Base-by-base conservation (phyloP, 2,329 filamentous ascomycete genomes). In the Paecilomyces fulvus region DNA sequence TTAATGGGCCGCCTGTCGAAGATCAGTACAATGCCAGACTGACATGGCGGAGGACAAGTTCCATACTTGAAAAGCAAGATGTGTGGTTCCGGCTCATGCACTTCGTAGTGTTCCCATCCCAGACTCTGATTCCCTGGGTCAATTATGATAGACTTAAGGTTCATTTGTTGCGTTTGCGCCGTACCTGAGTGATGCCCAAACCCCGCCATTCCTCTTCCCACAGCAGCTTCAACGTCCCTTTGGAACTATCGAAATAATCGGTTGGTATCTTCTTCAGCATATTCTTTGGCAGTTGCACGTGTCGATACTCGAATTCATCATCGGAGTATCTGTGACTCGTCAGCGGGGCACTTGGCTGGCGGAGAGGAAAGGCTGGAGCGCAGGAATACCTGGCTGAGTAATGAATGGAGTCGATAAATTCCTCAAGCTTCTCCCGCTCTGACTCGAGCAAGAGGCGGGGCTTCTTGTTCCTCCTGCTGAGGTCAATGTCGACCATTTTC, bases 191-290 rank as follows among this genome's bases (percentile, higher is more conserved):
- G 71, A 99, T 99, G 53, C 94, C 94, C 69, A 99, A 82, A 33
- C 88, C 91, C 75, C 94, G 86, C 94, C 94, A 99, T 77, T 99
- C 94, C 63, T 97, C 92, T 74, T 99, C 94, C 92, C 92, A 96
- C 59, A 99, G 78, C 64, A 99, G 79, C 79, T 97, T 99, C 74
- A 99, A 77, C 5, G 92, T 97, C 60, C 94, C 94, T 75, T 95
- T 90, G 54, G 84, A 79, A 53, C 85, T 82, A 73, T 96, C 92
- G 70, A 95, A 92, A 75, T 96, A 96, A 61, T 96, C 92, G 72
- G 92, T 87, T 20, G 94, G 94, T 64, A 99, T 97, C 46, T 84
- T 88, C 77, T 97, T 97, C 62, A 99, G 85, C 94, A 99, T 99
- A 65, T 90, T 87, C 77, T 99, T 99, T 49, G 94, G 94, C 30